Conservation (phyloP, 352 stramenopile genomes). For the Blastocystis sp. region DNA sequence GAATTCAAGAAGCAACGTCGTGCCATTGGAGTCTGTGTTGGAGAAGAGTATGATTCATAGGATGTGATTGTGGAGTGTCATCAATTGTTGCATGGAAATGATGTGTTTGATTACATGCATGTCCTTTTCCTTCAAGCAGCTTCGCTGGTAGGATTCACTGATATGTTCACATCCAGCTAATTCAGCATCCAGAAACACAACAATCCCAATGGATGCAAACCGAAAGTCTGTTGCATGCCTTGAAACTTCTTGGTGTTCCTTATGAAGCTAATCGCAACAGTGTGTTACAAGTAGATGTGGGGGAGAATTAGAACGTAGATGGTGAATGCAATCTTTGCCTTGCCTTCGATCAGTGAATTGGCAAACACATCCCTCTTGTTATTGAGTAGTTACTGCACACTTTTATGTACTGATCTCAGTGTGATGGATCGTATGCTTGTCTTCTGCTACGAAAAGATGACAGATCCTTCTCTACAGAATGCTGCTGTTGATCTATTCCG, state of each 20-base stretch:
- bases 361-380: background rate
- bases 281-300: background rate
- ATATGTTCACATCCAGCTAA: background rate
- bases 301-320: background rate
- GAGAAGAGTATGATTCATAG: background rate
- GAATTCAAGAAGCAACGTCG: background rate
- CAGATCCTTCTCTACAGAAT: background rate
- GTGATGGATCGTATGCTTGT: background rate
- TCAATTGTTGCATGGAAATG: background rate
- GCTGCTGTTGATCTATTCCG: background rate
- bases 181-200: background rate
- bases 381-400: background rate
- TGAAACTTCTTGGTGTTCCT: background rate
- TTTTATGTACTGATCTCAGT: background rate
- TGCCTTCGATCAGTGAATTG: background rate
- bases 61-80: background rate
- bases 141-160: background rate
- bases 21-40: background rate
- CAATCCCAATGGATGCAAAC: background rate
- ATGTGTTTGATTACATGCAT: background rate
- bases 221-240: background rate
- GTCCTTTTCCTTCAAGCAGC: background rate
- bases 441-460: background rate
- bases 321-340: background rate
- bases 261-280: background rate